Evolutionary conservation across 345 rosid species (phyloP).

Genomic region (Eucalyptus erythrocorys): DNA sequence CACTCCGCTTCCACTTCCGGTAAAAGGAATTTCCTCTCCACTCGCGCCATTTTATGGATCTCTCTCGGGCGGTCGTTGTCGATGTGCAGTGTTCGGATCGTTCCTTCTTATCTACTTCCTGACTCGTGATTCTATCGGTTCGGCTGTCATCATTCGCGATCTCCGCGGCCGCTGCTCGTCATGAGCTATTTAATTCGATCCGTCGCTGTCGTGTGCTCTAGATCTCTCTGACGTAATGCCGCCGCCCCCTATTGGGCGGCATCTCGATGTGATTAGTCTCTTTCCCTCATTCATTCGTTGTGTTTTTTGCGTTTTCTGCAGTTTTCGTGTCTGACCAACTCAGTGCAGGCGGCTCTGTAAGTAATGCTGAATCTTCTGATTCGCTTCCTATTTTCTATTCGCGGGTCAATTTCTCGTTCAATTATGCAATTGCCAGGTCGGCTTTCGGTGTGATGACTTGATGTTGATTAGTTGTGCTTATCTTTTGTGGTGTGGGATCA

Average conservation of each 20-base stretch:
- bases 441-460: neutral
- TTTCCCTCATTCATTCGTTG: neutral
- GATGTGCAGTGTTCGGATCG: neutral
- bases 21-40: neutral
- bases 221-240: neutral
- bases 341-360: constrained; percentile 28
- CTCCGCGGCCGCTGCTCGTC: neutral
- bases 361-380: constrained; percentile 7
- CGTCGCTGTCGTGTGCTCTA: neutral
- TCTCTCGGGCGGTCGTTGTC: neutral
- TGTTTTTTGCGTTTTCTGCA: constrained; percentile 11
- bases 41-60: neutral
- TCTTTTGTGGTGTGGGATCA: constrained; percentile 3
- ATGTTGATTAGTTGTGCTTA: neutral
- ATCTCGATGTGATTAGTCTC: neutral
- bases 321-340: constrained; percentile 42
- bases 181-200: neutral
- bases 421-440: neutral
- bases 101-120: neutral
- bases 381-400: neutral
- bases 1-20: constrained; percentile 28
- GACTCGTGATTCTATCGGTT: neutral
- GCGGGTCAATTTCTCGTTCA: neutral
- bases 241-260: neutral
- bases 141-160: neutral